Evolutionary conservation across 1,139 yeast species (phyloP), one percentile per base, ranked within the genome.

Genomic region (Nakaseomyces nivariensis): DNA sequence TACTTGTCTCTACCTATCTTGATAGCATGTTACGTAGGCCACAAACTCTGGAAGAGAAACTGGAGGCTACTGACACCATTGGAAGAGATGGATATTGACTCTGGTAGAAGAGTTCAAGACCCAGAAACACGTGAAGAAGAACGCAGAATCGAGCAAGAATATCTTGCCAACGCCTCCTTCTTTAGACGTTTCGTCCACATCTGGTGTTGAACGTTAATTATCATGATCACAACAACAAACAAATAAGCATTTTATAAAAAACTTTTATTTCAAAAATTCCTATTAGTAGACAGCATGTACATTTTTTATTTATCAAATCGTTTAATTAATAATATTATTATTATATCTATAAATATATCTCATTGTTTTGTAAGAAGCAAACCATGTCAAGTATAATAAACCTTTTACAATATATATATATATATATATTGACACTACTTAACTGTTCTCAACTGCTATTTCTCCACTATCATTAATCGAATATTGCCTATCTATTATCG

Each of bases 41-140:
- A 82, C 71, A 75, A 81, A 56, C 17, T 78, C 11, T 81, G 77
- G 74, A 74, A 73, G 60, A 75, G 70, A 54, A 78, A 78, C 58
- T 80, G 77, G 77, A 70, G 55, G 40, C 52, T 77, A 11, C 71
- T 67, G 57, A 70, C 76, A 56, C 70, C 74, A 51, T 73, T 79
- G 34, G 62, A 67, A 44, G 78, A 80, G 49, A 76, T 83, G 58
- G 88, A 83, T 63, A 67, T 83, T 52, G 85, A 81, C 57, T 73
- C 84, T 17, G 88, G 87, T 60, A 79, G 88, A 77, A 77, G 81
- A 65, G 82, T 78, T 56, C 67, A 78, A 51, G 88, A 82, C 62
- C 67, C 81, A 61, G 86, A 81, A 54, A 72, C 80, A 45, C 71
- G 81, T 61, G 79, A 74, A 64, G 84, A 81, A 67, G 88, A 82